These are phyloP conservation scores for Clarireedia monteithiana DNA, from an alignment of 2,329 filamentous ascomycete species.

Conservation along the genomic window DNA sequence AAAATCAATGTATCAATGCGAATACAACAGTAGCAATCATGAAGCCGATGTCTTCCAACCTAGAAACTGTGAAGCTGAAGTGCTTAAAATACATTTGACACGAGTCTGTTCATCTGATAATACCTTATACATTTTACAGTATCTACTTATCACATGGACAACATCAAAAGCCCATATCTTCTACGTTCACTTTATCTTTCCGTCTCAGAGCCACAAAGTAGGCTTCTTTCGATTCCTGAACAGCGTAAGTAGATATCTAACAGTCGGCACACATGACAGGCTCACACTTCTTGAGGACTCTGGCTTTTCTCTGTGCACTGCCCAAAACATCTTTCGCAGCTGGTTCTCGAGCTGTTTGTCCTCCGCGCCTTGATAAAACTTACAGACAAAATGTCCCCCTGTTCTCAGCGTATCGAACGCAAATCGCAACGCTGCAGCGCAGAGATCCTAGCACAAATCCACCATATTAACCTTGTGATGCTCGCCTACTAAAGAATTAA, in stretches of 20 bases:
- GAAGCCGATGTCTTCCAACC: neutral
- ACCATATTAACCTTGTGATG: neutral
- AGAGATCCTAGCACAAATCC: slow-evolving; percentile 64
- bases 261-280: slow-evolving; percentile 13
- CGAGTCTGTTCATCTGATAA: neutral
- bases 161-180: slow-evolving; percentile 1
- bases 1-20: slow-evolving; percentile 8
- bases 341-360: slow-evolving; percentile 71
- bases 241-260: neutral
- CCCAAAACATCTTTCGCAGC: slow-evolving; percentile 68
- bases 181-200: slow-evolving; percentile 39
- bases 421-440: slow-evolving; percentile 76
- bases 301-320: slow-evolving; percentile 82
- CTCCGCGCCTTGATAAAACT: slow-evolving; percentile 89
- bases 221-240: slow-evolving; percentile 72
- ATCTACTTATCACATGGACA: neutral
- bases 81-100: too few relatives aligned
- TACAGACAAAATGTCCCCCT: slow-evolving; percentile 90
- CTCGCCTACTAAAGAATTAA: too few relatives aligned
- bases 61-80: too few relatives aligned
- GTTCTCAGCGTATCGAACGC: slow-evolving; percentile 72
- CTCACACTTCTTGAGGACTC: slow-evolving; percentile 79
- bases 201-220: slow-evolving; percentile 77
- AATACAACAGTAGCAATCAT: slow-evolving; percentile 7
- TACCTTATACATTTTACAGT: neutral